Evolutionary conservation across 164 flowering plant species (phyloP), one percentile per base, ranked within the genome.

Genomic region (Magnolia kwangsiensis): DNA sequence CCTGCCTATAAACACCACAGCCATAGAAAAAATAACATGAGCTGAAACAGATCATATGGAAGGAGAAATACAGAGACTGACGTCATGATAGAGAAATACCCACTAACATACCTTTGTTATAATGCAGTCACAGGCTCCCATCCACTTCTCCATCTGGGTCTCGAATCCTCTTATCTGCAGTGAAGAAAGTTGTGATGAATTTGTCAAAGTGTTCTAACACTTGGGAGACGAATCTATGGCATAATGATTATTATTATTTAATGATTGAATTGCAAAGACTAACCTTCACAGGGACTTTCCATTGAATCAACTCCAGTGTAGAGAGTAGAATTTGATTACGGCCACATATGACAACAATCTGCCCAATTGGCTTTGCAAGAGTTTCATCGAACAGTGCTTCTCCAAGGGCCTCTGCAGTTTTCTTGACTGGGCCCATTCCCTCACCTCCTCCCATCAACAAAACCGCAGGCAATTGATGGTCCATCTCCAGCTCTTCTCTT

Each of bases 61-160:
- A 55, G 13, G 10, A 55, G 59, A 55, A 55, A 55, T 9, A 9
- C 16, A 9, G 16, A 55, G 16, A 55, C 59, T 5, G 16, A 9
- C 8, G 11, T 1, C 59, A 55, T 23, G 24, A 23, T 23, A 23
- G 24, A 45, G 27, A 18, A 24, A 27, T 8, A 66, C 13, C 69
- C 27, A 4, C 24, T 21, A 31, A 74, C 87, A 2, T 87, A 95
- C 98, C 82, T 95, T 95, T 63, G 98, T 95, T 21, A 95, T 95
- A 69, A 95, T 90, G 86, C 98, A 95, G 83, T 95, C 97, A 77
- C 98, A 95, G 80, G 97, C 95, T 73, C 98, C 98, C 98, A 95
- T 95, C 98, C 98, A 95, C 82, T 95, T 95, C 91, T 88, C 90
- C 98, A 95, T 95, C 78, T 92, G 97, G 3, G 85, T 93, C 86